phyloP scores from a whole-genome alignment of 257 asterid genomes.

The Voacanga thouarsii region DNA sequence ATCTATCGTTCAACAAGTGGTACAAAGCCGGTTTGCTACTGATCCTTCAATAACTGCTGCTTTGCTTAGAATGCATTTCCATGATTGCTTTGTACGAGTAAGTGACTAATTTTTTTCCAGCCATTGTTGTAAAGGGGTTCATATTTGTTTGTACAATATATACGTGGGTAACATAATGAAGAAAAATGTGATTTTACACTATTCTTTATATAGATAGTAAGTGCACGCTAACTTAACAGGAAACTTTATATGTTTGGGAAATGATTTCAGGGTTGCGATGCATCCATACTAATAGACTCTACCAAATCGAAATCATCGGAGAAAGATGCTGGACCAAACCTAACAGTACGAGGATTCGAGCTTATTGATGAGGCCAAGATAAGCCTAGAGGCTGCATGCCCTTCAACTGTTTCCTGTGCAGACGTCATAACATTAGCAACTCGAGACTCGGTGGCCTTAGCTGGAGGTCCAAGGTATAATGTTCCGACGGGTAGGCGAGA shows the following conservation, averaged over 20 bases:
- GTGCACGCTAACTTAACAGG: too few species aligned
- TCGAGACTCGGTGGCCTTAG: slow-evolving; percentile 61
- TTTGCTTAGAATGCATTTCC: slow-evolving; percentile 81
- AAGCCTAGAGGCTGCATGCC: slow-evolving; percentile 46
- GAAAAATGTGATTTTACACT: too few species aligned
- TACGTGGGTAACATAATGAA: too few species aligned
- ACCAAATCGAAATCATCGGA: slow-evolving; percentile 22
- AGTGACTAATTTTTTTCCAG: background rate
- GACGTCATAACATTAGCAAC: slow-evolving; percentile 75
- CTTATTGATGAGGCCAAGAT: slow-evolving; percentile 59
- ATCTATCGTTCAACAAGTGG: slow-evolving; percentile 41
- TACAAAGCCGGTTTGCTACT: slow-evolving; percentile 35
- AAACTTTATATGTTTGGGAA: too few species aligned
- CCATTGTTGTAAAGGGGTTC: too few species aligned
- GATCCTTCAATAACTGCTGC: slow-evolving; percentile 69
- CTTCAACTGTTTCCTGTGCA: slow-evolving; percentile 68
- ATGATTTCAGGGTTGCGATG: slow-evolving; percentile 36
- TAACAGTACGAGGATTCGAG: slow-evolving; percentile 37
- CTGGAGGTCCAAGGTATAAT: slow-evolving; percentile 58
- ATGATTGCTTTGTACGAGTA: slow-evolving; percentile 78
- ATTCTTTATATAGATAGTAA: too few species aligned
- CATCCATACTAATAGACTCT: slow-evolving; percentile 34
- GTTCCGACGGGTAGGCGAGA: slow-evolving; percentile 66
- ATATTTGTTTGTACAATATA: too few species aligned
- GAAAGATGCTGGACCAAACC: slow-evolving; percentile 34